phyloP scores from a whole-genome alignment of 305 asterid species.

The Fraxinus velutina region DNA sequence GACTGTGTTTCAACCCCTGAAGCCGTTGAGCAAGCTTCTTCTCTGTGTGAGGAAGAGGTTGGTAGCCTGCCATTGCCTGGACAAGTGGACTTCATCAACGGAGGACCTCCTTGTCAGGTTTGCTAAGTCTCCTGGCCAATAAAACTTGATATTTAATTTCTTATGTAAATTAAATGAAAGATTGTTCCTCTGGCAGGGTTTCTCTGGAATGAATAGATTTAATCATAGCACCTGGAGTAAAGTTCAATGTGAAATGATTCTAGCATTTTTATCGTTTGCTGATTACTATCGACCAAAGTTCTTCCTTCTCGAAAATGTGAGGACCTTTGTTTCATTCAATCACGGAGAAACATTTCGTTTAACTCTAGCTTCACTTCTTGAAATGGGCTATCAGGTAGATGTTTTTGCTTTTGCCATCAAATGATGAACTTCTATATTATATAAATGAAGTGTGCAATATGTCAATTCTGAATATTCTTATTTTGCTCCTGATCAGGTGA shows the following conservation, averaged over 20 bases:
- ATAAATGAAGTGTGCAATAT: neutral
- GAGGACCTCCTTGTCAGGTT: constrained; percentile 1
- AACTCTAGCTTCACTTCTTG: constrained; percentile 51
- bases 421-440: neutral
- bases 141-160: neutral
- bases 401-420: neutral
- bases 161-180: neutral
- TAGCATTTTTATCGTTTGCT: constrained; percentile 48
- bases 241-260: constrained; percentile 55
- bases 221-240: constrained; percentile 51
- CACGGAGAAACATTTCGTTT: constrained; percentile 49
- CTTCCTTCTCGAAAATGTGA: constrained; percentile 48
- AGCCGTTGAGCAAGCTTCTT: constrained; percentile 55
- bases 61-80: neutral
- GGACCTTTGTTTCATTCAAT: constrained; percentile 46
- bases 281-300: constrained; percentile 41
- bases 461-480: neutral
- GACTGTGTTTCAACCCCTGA: constrained; percentile 68
- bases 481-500: constrained; percentile 33
- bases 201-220: constrained; percentile 53
- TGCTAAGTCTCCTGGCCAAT: neutral
- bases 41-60: constrained; percentile 25
- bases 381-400: constrained; percentile 49
- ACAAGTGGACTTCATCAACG: neutral
- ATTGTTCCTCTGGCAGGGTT: constrained; percentile 37